phyloP scores from a whole-genome alignment of 31 red algal genomes.

The Bonnemaisonia californica region DNA sequence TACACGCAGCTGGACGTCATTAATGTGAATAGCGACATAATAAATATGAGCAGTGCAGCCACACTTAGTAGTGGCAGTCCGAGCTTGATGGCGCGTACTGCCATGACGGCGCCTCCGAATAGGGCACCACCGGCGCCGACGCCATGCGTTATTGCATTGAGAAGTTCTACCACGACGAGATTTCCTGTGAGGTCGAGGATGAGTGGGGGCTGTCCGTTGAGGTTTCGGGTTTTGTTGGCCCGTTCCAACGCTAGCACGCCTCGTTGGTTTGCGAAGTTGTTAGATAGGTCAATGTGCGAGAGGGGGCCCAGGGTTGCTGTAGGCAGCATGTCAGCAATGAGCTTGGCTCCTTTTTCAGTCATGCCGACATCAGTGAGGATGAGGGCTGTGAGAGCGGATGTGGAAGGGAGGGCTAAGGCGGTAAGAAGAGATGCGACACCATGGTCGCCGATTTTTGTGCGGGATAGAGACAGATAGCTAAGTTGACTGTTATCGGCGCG shows the following conservation, averaged over 20 bases:
- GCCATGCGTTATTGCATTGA: slow-evolving; percentile 46
- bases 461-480: not conserved
- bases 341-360: not conserved
- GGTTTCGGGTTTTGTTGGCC: not conserved
- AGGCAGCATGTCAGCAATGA: slow-evolving; percentile 27
- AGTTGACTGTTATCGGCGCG: not conserved
- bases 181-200: slow-evolving; percentile 30
- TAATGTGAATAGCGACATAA: slow-evolving; percentile 5
- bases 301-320: not conserved
- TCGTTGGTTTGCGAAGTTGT: slow-evolving; percentile 44
- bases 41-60: not conserved
- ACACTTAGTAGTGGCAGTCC: not conserved
- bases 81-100: not conserved
- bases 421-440: not conserved
- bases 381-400: slow-evolving; percentile 17
- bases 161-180: slow-evolving; percentile 33
- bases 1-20: slow-evolving; percentile 62
- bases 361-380: slow-evolving; percentile 24
- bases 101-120: slow-evolving; percentile 6
- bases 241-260: slow-evolving; percentile 25
- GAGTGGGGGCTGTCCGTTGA: slow-evolving; percentile 10
- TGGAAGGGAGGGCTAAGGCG: not conserved
- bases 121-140: slow-evolving; percentile 29
- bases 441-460: not conserved
- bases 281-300: slow-evolving; percentile 30